Evolutionary conservation across 2,329 filamentous ascomycete genomes (phyloP).

Genomic region (Catunica adiposa): DNA sequence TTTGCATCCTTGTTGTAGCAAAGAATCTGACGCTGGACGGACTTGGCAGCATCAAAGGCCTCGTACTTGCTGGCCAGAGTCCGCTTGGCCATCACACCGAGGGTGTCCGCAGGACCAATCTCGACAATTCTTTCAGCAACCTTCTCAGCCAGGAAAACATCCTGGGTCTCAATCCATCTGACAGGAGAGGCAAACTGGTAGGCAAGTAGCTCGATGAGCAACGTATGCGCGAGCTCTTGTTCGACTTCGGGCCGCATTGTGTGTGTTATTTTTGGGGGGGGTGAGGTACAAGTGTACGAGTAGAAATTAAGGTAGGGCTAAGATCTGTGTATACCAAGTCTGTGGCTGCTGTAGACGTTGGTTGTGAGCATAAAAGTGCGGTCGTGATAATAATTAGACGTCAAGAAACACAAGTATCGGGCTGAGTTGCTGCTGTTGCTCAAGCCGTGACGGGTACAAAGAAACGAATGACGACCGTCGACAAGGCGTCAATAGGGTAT

Average conservation of each 20-base stretch:
- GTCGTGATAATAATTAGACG: conserved; percentile 2
- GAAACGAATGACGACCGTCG: conserved; percentile 6
- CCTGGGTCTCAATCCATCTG: conserved; percentile 99
- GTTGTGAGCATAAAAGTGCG: not conserved
- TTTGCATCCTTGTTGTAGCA: conserved; percentile 99
- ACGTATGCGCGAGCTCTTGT: conserved; percentile 95
- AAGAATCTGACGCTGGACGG: conserved; percentile 88
- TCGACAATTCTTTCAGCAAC: conserved; percentile 94
- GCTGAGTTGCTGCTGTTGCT: conserved; percentile 8
- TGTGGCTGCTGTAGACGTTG: not conserved
- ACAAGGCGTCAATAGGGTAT: conserved; percentile 12
- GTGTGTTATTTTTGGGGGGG: conserved; percentile 17
- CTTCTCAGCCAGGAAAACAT: conserved; percentile 96
- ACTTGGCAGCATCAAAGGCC: conserved; percentile 93
- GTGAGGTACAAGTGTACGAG: conserved; percentile 7
- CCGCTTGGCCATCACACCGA: conserved; percentile 93
- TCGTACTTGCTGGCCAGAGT: conserved; percentile 96
- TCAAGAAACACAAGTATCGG: conserved; percentile 1
- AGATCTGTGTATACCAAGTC: not conserved
- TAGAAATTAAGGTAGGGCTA: conserved; percentile 2
- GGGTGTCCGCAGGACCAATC: conserved; percentile 88
- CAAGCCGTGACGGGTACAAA: conserved; percentile 1
- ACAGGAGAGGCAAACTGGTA: conserved; percentile 98
- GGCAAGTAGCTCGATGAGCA: conserved; percentile 95
- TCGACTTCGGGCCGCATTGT: conserved; percentile 96